Conservation (phyloP, 208 protist genomes). For the Leishmania braziliensis region DNA sequence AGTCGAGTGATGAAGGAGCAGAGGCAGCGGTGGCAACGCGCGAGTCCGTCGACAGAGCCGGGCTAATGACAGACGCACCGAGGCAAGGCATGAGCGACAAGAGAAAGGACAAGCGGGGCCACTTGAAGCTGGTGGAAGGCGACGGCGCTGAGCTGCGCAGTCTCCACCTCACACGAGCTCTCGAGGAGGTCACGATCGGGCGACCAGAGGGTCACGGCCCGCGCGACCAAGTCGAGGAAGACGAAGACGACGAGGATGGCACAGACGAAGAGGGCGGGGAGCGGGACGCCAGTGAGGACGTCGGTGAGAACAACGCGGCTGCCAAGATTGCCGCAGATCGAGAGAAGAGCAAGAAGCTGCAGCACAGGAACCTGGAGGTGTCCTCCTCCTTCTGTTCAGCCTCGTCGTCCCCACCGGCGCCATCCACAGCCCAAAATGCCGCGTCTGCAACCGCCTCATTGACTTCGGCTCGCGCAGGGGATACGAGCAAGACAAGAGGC, state of each 20-base stretch:
- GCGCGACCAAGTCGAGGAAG: conserved; percentile 27
- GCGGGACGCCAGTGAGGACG: background rate
- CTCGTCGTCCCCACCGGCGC: background rate
- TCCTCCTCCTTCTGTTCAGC: background rate
- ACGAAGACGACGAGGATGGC: conserved; percentile 19
- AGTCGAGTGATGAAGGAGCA: background rate
- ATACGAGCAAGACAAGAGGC: background rate
- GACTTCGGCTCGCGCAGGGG: background rate
- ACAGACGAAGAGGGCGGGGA: background rate
- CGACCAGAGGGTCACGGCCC: conserved; percentile 36
- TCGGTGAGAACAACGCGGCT: background rate
- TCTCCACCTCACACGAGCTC: conserved; percentile 11
- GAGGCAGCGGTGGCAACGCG: background rate
- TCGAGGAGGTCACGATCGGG: conserved; percentile 32
- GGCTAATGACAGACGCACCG: background rate
- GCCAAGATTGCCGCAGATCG: background rate
- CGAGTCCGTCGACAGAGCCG: background rate
- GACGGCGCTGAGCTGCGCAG: conserved; percentile 9
- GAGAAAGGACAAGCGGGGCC: background rate
- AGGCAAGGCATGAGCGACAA: background rate
- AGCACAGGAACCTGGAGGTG: background rate
- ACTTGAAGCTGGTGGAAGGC: background rate
- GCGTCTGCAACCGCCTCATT: background rate
- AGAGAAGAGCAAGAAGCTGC: background rate
- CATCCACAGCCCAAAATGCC: background rate